Conservation (phyloP, 2,329 filamentous ascomycete genomes). For the Lasiodiplodia citricola region DNA sequence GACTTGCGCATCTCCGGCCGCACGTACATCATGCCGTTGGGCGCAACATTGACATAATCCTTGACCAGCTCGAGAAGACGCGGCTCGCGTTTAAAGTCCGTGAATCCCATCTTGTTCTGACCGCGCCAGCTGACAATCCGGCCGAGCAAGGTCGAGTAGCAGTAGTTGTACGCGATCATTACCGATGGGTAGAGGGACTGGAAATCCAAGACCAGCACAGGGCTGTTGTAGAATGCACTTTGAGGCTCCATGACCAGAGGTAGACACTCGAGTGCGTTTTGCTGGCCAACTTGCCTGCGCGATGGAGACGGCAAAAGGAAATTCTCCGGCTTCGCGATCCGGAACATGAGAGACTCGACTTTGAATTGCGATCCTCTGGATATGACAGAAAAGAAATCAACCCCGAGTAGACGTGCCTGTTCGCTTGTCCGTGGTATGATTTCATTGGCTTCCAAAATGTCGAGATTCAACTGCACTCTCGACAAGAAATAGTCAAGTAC, state of each 20-base stretch:
- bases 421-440: conserved; percentile 88
- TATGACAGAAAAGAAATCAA: conserved; percentile 97
- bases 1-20: conserved; percentile 87
- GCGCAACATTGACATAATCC: conserved; percentile 87
- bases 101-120: conserved; percentile 91
- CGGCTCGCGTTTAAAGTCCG: conserved; percentile 79
- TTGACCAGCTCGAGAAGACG: conserved; percentile 77
- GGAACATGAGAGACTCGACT: conserved; percentile 98
- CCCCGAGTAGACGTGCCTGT: conserved; percentile 87
- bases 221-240: conserved; percentile 90
- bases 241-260: conserved; percentile 98
- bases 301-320: conserved; percentile 89
- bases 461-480: conserved; percentile 80
- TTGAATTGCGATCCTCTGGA: conserved; percentile 97
- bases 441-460: conserved; percentile 90
- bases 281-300: conserved; percentile 86
- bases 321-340: conserved; percentile 96
- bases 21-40: conserved; percentile 96
- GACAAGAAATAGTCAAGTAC: conserved; percentile 78
- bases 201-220: conserved; percentile 90
- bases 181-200: conserved; percentile 95
- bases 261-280: conserved; percentile 93
- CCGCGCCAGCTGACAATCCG: conserved; percentile 88
- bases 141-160: conserved; percentile 95
- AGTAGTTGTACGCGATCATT: conserved; percentile 99